phyloP scores from a whole-genome alignment of 371 early-diverging fungal species.

The Mucor mucedo region DNA sequence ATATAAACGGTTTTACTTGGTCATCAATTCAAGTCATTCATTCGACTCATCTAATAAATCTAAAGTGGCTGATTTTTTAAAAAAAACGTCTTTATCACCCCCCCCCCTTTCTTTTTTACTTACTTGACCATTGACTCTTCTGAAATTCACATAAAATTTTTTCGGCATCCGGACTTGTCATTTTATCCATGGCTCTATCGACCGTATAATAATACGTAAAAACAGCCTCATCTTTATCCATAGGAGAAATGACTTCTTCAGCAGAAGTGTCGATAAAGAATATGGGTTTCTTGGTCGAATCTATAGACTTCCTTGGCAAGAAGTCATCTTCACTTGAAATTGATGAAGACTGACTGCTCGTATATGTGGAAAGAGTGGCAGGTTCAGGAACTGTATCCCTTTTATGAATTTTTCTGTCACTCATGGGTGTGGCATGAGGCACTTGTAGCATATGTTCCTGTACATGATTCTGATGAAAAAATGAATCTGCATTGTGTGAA shows the following conservation, averaged over 20 bases:
- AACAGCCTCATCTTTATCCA: constrained; percentile 9
- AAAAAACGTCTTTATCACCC: too few relatives aligned
- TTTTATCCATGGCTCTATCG: constrained; percentile 9
- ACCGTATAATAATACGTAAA: constrained; percentile 12
- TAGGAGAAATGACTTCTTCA: not conserved
- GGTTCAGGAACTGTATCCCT: too few relatives aligned
- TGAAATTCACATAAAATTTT: constrained; percentile 10
- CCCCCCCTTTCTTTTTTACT: not conserved
- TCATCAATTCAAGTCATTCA: too few relatives aligned
- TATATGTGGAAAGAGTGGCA: not conserved
- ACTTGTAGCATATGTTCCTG: not conserved
- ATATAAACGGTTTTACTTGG: too few relatives aligned
- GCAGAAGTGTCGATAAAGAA: not conserved
- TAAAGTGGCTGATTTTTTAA: too few relatives aligned
- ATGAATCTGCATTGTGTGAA: not conserved
- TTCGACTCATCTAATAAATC: too few relatives aligned
- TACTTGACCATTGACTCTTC: constrained; percentile 19
- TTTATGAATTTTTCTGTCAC: too few relatives aligned
- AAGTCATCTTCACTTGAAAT: not conserved
- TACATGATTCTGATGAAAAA: too few relatives aligned
- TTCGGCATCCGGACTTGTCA: constrained; percentile 19
- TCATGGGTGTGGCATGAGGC: not conserved
- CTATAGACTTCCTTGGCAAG: not conserved
- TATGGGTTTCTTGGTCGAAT: not conserved
- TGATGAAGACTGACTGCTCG: not conserved